Conservation (phyloP, 495 filamentous ascomycete species). For the Annulohypoxylon stygium region DNA sequence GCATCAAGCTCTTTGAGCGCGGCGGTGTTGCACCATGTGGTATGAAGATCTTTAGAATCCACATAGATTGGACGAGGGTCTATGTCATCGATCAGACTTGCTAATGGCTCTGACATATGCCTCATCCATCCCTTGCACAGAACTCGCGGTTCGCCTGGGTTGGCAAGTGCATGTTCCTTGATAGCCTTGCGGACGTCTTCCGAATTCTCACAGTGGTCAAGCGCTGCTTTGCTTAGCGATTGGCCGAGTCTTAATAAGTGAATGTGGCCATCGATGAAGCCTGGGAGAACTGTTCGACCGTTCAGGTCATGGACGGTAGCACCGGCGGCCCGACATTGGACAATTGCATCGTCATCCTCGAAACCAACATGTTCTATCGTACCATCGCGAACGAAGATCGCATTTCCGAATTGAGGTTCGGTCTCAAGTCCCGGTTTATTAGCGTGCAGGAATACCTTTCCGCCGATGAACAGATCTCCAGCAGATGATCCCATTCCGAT, state of each 20-base stretch:
- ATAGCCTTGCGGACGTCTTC: conserved; percentile 66
- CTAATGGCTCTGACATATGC: conserved; percentile 65
- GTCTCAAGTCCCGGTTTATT: conserved; percentile 37
- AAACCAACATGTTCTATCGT: conserved; percentile 40
- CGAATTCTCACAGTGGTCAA: conserved; percentile 66
- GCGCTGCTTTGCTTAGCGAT: conserved; percentile 67
- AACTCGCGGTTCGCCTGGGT: conserved; percentile 66
- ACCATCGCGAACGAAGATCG: conserved; percentile 35
- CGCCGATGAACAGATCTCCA: conserved; percentile 34
- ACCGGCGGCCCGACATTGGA: conserved; percentile 38
- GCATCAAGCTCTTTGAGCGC: conserved; percentile 67
- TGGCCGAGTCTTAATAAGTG: conserved; percentile 72
- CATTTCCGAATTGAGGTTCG: conserved; percentile 39
- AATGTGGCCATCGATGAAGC: conserved; percentile 75
- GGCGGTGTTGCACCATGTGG: conserved; percentile 71
- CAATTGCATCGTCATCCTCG: conserved; percentile 30
- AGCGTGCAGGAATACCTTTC: conserved; percentile 39
- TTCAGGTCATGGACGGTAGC: conserved; percentile 60
- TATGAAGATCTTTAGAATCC: conserved; percentile 73
- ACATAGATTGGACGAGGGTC: conserved; percentile 71
- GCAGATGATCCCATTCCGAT: conserved; percentile 14
- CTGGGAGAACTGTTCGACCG: conserved; percentile 66
- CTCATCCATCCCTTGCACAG: conserved; percentile 74
- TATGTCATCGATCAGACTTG: conserved; percentile 68
- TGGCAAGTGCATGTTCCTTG: conserved; percentile 60